phyloP scores from a whole-genome alignment of 345 rosid species.

The Anacardium occidentale region DNA sequence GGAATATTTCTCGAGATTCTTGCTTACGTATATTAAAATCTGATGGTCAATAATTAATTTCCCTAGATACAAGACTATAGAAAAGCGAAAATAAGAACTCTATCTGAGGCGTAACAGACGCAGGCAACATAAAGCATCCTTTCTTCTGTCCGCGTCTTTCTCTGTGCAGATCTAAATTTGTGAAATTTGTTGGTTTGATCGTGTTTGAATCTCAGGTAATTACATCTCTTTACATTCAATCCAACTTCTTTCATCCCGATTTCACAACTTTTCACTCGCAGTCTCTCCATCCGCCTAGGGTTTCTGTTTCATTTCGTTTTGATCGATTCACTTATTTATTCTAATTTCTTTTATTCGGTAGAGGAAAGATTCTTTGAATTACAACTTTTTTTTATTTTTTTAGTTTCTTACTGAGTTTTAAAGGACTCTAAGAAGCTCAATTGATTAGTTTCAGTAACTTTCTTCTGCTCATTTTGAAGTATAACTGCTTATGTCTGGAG shows the following conservation, averaged over 20 bases:
- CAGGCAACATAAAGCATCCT: not conserved
- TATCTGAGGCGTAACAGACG: not conserved
- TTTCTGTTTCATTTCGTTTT: slow-evolving; percentile 8
- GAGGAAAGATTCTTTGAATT: not conserved
- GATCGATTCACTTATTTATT: not conserved
- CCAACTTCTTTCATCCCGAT: slow-evolving; percentile 10
- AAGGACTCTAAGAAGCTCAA: not conserved
- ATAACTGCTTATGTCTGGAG: not conserved
- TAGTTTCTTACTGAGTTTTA: not conserved
- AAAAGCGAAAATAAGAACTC: no score
- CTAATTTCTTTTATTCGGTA: not conserved
- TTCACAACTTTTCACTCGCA: slow-evolving; percentile 13
- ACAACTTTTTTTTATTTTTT: not conserved
- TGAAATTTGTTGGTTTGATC: slow-evolving; percentile 18
- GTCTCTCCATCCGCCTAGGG: slow-evolving; percentile 28
- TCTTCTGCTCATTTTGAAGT: not conserved
- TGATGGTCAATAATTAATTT: no score
- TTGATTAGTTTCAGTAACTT: not conserved
- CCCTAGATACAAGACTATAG: no score
- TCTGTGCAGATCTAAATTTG: not conserved
- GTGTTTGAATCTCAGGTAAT: slow-evolving; percentile 32
- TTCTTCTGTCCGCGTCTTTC: no score
- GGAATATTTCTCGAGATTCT: no score
- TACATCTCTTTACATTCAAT: slow-evolving; percentile 2
- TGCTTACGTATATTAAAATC: no score